phyloP scores from a whole-genome alignment of 2,329 filamentous ascomycete species.

The Pestalotiopsis sp. region DNA sequence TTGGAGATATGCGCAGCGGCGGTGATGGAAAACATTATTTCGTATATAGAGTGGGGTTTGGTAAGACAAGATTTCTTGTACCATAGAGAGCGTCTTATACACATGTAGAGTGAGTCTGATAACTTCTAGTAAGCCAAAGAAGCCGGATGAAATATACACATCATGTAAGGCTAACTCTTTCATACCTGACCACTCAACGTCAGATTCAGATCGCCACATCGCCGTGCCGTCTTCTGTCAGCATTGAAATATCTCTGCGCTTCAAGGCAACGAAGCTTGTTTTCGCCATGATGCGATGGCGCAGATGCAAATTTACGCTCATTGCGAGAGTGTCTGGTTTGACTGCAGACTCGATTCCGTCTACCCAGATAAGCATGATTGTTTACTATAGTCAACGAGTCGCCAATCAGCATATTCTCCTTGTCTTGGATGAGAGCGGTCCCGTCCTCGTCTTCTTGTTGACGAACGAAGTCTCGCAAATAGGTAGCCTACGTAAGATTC shows the following conservation, averaged over 20 bases:
- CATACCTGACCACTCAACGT: too few species aligned
- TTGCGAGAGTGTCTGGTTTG: background rate
- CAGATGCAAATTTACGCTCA: background rate
- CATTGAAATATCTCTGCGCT: background rate
- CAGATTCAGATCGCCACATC: background rate
- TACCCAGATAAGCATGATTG: background rate
- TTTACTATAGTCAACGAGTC: background rate
- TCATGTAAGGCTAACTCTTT: too few species aligned
- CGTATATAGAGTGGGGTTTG: too few species aligned
- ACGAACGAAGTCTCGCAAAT: background rate
- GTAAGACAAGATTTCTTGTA: too few species aligned
- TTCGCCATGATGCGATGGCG: background rate
- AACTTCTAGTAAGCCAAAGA: too few species aligned
- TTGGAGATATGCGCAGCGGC: background rate
- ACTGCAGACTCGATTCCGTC: background rate
- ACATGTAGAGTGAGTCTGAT: too few species aligned
- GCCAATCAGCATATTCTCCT: background rate
- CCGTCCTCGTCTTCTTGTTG: background rate
- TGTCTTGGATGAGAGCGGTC: background rate
- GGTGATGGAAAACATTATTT: background rate
- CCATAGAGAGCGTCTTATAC: too few species aligned
- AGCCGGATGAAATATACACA: too few species aligned
- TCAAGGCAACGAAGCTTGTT: background rate
- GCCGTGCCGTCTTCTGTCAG: background rate
- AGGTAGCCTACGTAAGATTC: background rate